Base-by-base conservation (phyloP, 441 rosid genomes). In the Raphanus hybrid region DNA sequence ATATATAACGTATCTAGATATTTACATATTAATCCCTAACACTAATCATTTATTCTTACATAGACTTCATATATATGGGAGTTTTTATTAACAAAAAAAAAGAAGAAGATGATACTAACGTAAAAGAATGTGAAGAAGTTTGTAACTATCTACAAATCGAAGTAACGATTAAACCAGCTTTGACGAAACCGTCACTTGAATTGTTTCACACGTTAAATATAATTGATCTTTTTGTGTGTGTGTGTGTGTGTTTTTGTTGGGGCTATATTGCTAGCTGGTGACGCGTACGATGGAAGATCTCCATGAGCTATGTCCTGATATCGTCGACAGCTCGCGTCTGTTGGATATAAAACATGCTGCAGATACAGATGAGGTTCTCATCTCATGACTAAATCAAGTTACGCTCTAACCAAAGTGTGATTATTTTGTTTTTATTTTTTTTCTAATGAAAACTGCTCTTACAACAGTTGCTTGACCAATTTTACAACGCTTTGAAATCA, bases 201-300 rank as follows among this genome's bases (percentile, higher is more conserved):
- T 61, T 54, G 58, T 37, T 26, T 39, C 45, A 43, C 10, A 5
- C 54, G 52, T 58, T 52, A 35, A 5, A 59, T 75, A 64, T 43
- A 70, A 65, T 39, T 71, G 43, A 60, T 63, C n/a, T 10, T 37
- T 57, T 5, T 29, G 23, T 20, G 23, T 20, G 23, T 23, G 2
- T 23, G 26, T 73, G 32, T 8, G n/a, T 57, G 32, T 57, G 34
- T 64, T 39, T 35, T 9, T 14, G 20, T 64, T 20, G 27, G 48
- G 34, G 65, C 34, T 11, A 7, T 43, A 50, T 16, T 67, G 77
- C 5, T 5, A 68, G 97, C 78, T 92, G 81, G 75, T 93, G 82
- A 63, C 81, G 10, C 77, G 80, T 83, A 91, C 98, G 39, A 87
- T 90, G 87, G 87, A 70, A 69, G 93, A 95, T 78, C 91, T 95